Base-by-base conservation (phyloP, 306 rosid genomes). In the Medicago ruthenica region DNA sequence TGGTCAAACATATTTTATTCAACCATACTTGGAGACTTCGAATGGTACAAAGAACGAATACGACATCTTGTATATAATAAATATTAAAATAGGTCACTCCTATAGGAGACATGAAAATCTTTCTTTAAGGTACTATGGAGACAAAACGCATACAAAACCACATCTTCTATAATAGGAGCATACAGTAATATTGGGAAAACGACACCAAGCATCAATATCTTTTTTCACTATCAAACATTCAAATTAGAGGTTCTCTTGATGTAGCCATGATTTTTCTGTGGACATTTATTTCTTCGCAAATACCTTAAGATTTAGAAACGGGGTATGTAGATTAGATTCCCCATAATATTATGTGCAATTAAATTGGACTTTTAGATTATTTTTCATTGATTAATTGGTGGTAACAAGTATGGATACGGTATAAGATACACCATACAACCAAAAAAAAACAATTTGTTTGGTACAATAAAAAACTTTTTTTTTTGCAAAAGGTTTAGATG, bases 41-140 rank as follows among this genome's bases (percentile, higher is more conserved):
- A 85, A 75, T 39, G 53, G 41, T 70, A 78, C 81, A 78, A 78
- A 40, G 84, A 15, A 78, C 40, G 79, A 58, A 81, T 85, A 70
- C 69, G 79, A 62, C 87, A 73, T 6, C 5, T 27, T 7, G 69
- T 77, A 39, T 39, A 57, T 34, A 24, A 59, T 71, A 8, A 39
- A 61, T 68, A 73, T 74, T 63, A 16, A 69, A 37, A 60, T 51
- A 73, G 76, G 81, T 81, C 81, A 58, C 83, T 75, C 66, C 68
- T 27, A 9, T 4, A 65, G 59, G 53, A 67, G 85, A 85, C 88
- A 85, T n/a, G 20, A 34, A 64, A 75, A 81, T 78, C 83, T 85
- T 50, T 74, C 51, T 11, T 64, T 68, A 37, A 42, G 57, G 68
- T 16, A 8, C 14, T 39, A 59, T 18, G 57, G 36, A 70, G 41